Evolutionary conservation across 1,284 basidiomycete genomes (phyloP).

Genomic region (Lentinula novae-zelandiae): DNA sequence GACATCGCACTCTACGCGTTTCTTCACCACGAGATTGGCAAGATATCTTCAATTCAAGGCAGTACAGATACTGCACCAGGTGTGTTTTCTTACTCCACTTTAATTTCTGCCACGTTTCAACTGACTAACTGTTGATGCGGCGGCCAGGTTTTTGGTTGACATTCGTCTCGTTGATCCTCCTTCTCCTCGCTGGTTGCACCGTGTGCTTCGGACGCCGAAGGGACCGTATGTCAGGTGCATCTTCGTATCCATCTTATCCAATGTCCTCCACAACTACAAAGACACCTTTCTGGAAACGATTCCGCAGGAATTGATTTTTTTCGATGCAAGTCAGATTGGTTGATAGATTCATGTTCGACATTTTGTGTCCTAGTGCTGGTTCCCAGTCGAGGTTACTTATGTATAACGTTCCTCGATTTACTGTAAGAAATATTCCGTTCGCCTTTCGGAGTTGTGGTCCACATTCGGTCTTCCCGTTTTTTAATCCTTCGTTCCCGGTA

Average conservation of each 20-base stretch:
- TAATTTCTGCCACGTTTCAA: constrained; percentile 6
- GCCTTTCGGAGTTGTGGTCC: neutral
- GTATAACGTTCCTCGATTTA: neutral
- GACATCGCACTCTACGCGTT: constrained; percentile 71
- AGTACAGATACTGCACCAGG: constrained; percentile 57
- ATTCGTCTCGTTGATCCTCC: constrained; percentile 60
- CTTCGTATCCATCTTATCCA: constrained; percentile 24
- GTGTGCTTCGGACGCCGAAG: constrained; percentile 66
- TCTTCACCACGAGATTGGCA: constrained; percentile 51
- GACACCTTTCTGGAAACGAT: constrained; percentile 14
- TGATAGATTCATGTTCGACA: neutral
- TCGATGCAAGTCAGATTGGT: neutral
- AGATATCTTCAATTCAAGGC: constrained; percentile 38
- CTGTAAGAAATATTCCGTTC: neutral
- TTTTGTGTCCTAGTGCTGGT: neutral
- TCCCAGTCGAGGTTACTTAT: neutral
- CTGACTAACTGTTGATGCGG: constrained; percentile 2
- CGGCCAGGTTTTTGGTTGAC: constrained; percentile 69
- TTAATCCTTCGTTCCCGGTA: neutral
- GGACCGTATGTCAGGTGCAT: constrained; percentile 40
- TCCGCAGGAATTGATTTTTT: constrained; percentile 13
- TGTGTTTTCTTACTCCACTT: constrained; percentile 25
- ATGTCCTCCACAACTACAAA: constrained; percentile 13
- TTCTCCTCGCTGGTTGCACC: constrained; percentile 60
- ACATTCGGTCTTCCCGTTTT: neutral